phyloP scores from a whole-genome alignment of 306 rosid species.

The Urtica urens region DNA sequence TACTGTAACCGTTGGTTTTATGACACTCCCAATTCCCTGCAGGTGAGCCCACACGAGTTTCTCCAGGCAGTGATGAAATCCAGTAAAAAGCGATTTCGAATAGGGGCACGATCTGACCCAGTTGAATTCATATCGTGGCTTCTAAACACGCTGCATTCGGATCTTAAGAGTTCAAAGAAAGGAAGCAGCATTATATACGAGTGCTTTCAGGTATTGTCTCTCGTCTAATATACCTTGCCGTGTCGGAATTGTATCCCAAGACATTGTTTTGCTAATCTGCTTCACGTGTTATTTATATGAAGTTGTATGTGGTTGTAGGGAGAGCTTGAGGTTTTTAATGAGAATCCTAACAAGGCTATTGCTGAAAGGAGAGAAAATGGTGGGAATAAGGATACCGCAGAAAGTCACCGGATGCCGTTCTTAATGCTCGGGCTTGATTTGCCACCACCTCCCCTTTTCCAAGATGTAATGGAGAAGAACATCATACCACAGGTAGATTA shows the following conservation, averaged over 20 bases:
- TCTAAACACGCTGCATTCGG: constrained; percentile 80
- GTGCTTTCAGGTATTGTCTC: constrained; percentile 70
- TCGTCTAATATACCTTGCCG: too few species aligned
- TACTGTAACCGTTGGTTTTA: constrained; percentile 7
- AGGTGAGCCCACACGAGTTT: constrained; percentile 97
- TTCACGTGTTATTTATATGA: not conserved
- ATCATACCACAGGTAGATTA: constrained; percentile 97
- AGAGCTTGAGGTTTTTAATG: constrained; percentile 89
- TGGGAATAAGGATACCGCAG: constrained; percentile 31
- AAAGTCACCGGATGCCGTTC: constrained; percentile 78
- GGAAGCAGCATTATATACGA: constrained; percentile 71
- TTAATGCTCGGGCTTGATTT: constrained; percentile 93
- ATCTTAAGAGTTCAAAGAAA: constrained; percentile 69
- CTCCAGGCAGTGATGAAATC: constrained; percentile 98
- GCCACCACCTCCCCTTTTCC: constrained; percentile 97
- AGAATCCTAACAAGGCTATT: constrained; percentile 50
- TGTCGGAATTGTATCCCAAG: too few species aligned
- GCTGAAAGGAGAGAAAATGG: constrained; percentile 47
- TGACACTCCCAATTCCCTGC: constrained; percentile 13
- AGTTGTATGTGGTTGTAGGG: constrained; percentile 33
- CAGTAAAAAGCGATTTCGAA: constrained; percentile 78
- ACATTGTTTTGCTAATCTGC: not conserved
- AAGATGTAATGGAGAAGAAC: constrained; percentile 97
- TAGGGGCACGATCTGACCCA: constrained; percentile 87
- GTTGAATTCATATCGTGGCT: constrained; percentile 98